Percentiles rank a stretch among this genome's conserved stretches.
Conservation (phyloP, 1,139 yeast species). For the Arxiozyma slooffiae region DNA sequence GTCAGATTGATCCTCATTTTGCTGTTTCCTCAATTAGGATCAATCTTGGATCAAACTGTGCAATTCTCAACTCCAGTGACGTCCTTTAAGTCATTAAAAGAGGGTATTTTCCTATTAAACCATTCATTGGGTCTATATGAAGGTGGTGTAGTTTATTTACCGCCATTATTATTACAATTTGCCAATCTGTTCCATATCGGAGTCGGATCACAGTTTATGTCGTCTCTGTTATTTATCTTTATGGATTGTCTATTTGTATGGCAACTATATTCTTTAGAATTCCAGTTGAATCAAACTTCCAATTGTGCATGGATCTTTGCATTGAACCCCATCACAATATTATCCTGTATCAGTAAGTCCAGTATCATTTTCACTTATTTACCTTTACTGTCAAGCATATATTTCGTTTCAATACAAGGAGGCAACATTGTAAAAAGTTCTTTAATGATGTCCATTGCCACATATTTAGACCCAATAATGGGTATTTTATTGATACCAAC, state of each 20-base stretch:
- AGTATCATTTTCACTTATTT: conserved; percentile 54
- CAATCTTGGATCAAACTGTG: conserved; percentile 43
- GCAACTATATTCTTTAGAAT: conserved; percentile 2
- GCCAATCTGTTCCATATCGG: background rate
- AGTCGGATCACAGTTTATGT: background rate
- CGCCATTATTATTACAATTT: conserved; percentile 51
- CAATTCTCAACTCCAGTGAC: conserved; percentile 47
- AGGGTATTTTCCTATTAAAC: conserved; percentile 62
- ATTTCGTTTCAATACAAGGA: conserved; percentile 34
- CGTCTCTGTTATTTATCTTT: conserved; percentile 31
- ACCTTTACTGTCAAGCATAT: conserved; percentile 43
- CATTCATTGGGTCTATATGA: conserved; percentile 59
- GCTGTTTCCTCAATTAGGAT: conserved; percentile 21
- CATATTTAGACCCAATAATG: conserved; percentile 58
- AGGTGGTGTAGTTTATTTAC: conserved; percentile 81
- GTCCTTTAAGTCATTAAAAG: conserved; percentile 45
- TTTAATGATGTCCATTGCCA: conserved; percentile 49
- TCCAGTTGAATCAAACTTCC: background rate
- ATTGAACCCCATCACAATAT: conserved; percentile 67
- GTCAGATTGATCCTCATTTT: conserved; percentile 10
- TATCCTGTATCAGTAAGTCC: conserved; percentile 62
- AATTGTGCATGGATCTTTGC: conserved; percentile 40
- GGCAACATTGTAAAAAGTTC: conserved; percentile 38
- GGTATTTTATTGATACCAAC: conserved; percentile 49
- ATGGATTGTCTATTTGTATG: conserved; percentile 36